Base-by-base conservation (phyloP, 108 stramenopile genomes). In the Mediolabrus comicus region DNA sequence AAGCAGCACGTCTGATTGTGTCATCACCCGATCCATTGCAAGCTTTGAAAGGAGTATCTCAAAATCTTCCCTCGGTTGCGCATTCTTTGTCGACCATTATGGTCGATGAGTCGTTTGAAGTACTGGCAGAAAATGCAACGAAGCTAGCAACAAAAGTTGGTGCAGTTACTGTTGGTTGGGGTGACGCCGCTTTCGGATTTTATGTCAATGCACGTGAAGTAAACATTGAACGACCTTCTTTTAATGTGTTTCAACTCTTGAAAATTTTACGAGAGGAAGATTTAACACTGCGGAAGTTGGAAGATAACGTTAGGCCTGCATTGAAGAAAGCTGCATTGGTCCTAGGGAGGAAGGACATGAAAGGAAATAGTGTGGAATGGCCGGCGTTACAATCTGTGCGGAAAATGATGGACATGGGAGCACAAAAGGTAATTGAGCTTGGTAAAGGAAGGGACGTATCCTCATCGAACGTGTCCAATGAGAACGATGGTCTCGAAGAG, bases 191-290 rank as follows among this genome's bases (percentile, higher is more conserved):
- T 22, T 82, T 82, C 52, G 77, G 72, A 12, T 67, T 83, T 16
- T 87, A 74, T 32, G 78, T 95, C 38, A 95, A 95, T 62, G 84
- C 87, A 12, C 85, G 87, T 35, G 51, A 60, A 33, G 71, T 91
- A 0, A 46, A 71, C 16, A 71, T 92, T 12, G 87, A 87, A 35
- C 84, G 90, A 2, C 84, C 89, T 28, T 84, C 84, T 24, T 95
- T 95, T 76, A 95, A 95, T 66, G 75, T 95, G 0, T 95, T 92
- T 84, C 86, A 91, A 64, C 29, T 95, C 46, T 67, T 95, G 14
- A 65, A 87, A 55, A 56, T 88, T 16, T 38, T 95, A 16, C 64
- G 79, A 49, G 76, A 88, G 43, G 94, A 95, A 78, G 71, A 87
- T 53, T 68, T 74, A 53, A 59, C 46, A 60, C 31, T 95, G 59